Percentiles rank a stretch among this genome's conserved stretches.
phyloP scores from a whole-genome alignment of 805 yeast species.

The Groenewaldozyma tartarivorans region DNA sequence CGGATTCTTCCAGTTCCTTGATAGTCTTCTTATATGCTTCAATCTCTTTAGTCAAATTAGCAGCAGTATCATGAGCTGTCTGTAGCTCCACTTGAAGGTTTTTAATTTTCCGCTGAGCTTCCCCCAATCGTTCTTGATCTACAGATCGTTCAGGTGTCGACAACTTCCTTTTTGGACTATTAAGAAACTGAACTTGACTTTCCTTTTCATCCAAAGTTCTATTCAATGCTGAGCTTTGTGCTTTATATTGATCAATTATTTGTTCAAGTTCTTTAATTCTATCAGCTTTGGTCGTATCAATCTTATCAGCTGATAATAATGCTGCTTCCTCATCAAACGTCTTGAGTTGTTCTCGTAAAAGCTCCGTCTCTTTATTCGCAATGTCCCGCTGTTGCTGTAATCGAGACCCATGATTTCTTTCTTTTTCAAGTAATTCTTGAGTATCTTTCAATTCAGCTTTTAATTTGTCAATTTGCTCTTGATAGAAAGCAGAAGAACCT shows the following conservation, averaged over 20 bases:
- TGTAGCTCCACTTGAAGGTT: conserved; percentile 17
- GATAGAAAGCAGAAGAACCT: conserved; percentile 17
- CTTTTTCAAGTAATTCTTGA: conserved; percentile 32
- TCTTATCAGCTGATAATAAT: conserved; percentile 12
- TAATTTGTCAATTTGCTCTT: conserved; percentile 21
- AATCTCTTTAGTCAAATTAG: conserved; percentile 14
- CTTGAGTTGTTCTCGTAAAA: conserved; percentile 47
- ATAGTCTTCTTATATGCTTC: conserved; percentile 17
- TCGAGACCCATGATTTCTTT: conserved; percentile 28
- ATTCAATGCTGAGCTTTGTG: conserved; percentile 38
- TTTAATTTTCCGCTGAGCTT: conserved; percentile 9
- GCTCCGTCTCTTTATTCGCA: conserved; percentile 48
- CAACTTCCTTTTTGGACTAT: conserved; percentile 12
- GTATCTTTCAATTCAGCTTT: conserved; percentile 21
- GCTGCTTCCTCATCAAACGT: conserved; percentile 34
- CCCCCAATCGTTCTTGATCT: conserved; percentile 8
- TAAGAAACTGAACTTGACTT: conserved; percentile 9
- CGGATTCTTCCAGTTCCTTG: conserved; percentile 12
- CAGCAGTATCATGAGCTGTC: conserved; percentile 6
- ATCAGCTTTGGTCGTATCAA: conserved; percentile 14
- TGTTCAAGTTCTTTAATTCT: conserved; percentile 32
- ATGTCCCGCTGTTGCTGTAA: conserved; percentile 43
- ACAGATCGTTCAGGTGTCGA: conserved; percentile 4
- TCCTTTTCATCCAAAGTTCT: conserved; percentile 29
- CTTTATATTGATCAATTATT: conserved; percentile 47